A percentile compares a stretch with the other conserved stretches of the same genome.
phyloP scores from a whole-genome alignment of 352 stramenopile species.

The Blastocystis sp. region DNA sequence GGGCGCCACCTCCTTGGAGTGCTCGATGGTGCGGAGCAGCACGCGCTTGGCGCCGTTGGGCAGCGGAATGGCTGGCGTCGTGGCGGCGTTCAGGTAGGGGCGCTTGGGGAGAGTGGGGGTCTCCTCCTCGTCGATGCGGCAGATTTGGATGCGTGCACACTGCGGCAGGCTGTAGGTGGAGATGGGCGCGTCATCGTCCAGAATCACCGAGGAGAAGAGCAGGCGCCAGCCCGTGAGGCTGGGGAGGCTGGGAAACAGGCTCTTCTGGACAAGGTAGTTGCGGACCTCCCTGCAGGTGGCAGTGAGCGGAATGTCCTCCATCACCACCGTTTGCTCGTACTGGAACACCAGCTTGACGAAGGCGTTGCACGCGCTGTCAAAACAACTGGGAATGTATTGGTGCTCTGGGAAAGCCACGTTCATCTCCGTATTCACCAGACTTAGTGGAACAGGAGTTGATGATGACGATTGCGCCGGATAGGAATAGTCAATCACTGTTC shows the following conservation, averaged over 20 bases:
- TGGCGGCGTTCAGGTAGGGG: conserved; percentile 11
- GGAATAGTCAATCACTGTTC: too few species aligned
- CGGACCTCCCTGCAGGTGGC: not conserved
- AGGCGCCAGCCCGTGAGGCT: not conserved
- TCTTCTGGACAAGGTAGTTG: not conserved
- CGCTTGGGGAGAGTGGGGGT: not conserved
- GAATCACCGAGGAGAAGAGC: not conserved
- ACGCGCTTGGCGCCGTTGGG: not conserved
- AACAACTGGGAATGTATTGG: not conserved
- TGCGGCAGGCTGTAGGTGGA: not conserved
- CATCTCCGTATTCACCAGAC: not conserved
- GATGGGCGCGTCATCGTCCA: not conserved
- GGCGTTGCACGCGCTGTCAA: not conserved
- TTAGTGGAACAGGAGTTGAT: not conserved
- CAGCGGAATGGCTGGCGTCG: not conserved
- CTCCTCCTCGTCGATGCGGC: not conserved
- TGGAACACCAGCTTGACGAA: not conserved
- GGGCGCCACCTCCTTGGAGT: not conserved
- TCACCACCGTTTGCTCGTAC: not conserved
- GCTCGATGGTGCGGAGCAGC: conserved; percentile 24
- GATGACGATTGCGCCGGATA: not conserved
- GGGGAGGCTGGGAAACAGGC: not conserved
- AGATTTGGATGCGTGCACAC: not conserved
- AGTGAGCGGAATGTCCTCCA: not conserved
- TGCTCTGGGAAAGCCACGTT: not conserved